A percentile compares a stretch with the other conserved stretches of the same genome.
Evolutionary conservation across 1,284 basidiomycete species (phyloP).

Genomic region (Cryptococcus depauperatus): DNA sequence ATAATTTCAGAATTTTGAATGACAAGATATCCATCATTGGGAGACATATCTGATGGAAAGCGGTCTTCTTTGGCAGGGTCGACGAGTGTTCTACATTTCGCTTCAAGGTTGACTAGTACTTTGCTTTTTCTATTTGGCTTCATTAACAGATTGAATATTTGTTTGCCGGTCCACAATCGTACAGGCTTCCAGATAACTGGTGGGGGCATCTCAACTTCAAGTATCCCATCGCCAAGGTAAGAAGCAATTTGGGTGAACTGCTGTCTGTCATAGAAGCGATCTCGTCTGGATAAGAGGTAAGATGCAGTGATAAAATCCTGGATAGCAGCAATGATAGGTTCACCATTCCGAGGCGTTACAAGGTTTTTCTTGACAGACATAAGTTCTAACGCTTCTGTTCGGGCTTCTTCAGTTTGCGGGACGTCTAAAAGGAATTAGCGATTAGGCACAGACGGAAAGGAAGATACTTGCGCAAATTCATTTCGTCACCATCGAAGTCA

Average conservation of each 20-base stretch:
- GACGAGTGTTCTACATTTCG: slow-evolving; percentile 88
- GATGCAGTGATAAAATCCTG: slow-evolving; percentile 99
- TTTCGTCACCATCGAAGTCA: slow-evolving; percentile 99
- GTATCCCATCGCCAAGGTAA: slow-evolving; percentile 82
- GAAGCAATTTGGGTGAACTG: slow-evolving; percentile 96
- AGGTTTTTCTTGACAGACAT: slow-evolving; percentile 98
- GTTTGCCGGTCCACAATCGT: slow-evolving; percentile 96
- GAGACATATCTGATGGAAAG: slow-evolving; percentile 70
- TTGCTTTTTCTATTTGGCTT: slow-evolving; percentile 78
- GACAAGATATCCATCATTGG: slow-evolving; percentile 97
- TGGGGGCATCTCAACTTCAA: slow-evolving; percentile 91
- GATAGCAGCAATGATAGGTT: slow-evolving; percentile 97
- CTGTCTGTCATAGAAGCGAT: slow-evolving; percentile 86
- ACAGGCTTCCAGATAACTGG: slow-evolving; percentile 91
- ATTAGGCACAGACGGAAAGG: neutral
- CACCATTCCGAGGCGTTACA: slow-evolving; percentile 92
- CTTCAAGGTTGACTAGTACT: slow-evolving; percentile 90
- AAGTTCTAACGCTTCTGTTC: slow-evolving; percentile 92
- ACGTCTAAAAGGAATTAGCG: slow-evolving; percentile 57
- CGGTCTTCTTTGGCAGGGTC: slow-evolving; percentile 56
- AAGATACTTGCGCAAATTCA: slow-evolving; percentile 80
- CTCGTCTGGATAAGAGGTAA: slow-evolving; percentile 85
- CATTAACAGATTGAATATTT: slow-evolving; percentile 95
- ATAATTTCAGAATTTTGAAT: slow-evolving; percentile 98
- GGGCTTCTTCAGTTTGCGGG: slow-evolving; percentile 96